Evolutionary conservation across 2,329 filamentous ascomycete genomes (phyloP), one percentile per base, ranked within the genome.

Genomic region (Aspergillus luchuensis): DNA sequence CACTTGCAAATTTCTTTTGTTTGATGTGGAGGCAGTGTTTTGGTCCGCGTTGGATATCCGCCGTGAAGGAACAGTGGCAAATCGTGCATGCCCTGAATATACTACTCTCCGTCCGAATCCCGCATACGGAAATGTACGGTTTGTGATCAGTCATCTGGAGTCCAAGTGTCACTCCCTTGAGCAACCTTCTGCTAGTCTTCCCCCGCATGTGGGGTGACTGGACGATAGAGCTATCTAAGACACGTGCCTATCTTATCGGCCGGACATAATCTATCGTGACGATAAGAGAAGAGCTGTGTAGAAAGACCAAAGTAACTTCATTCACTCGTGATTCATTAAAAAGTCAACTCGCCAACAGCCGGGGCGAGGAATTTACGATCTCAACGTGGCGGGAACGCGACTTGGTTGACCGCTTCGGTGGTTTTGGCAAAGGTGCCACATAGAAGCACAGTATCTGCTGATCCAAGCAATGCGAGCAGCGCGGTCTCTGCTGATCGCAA

Each of bases 371-470:
- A 47, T 58, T 47, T 23, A 56, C 30, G 8, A 56, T 8, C 39
- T 47, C 28, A 8, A 30, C 41, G 21, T 23, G 52, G 41, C 52
- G n/a, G 13, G 39, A 38, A 25, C 45, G 61, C 48, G 56, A 11
- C 30, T 54, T 58, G 39, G 58, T 67, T 30, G 60, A 53, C 36
- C 66, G 67, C 17, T 63, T 68, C 41, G 60, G 66, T 2, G 62
- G 56, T 17, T 63, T 65, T 11, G 57, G 63, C n/a, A 62, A 49
- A 1, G 72, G 70, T 8, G 67, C 65, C n/a, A 74, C 70, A 48
- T 74, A 75, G 33, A 75, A 75, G 57, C 73, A 75, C 7, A 74
- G 55, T 2, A 73, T 59, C 56, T 75, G 73, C 56, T 75, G 65
- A 21, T 74, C 65, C 36, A 68, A 63, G 58, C 73, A 75, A 57